Evolutionary conservation across 345 rosid genomes (phyloP), one percentile per base, ranked within the genome.

Genomic region (Hevea brasiliensis): DNA sequence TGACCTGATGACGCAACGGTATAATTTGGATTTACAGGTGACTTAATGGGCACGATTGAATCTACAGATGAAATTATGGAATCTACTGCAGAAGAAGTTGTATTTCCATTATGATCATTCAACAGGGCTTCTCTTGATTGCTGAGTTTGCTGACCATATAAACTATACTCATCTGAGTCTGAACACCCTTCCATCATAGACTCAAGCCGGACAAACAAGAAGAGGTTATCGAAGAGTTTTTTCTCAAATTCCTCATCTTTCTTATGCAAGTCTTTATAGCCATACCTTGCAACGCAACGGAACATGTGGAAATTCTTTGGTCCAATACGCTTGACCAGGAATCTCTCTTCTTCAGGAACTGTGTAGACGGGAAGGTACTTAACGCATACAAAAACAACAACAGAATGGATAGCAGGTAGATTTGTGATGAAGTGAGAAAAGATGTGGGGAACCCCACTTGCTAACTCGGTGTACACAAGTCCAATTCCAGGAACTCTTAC

Each of bases 351-450:
- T 53, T 71, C 76, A 10, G 76, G 76, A 8, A 77, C 80, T 18
- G 71, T 77, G 63, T 72, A 71, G 55, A 77, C 76, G 7, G 80
- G 80, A 24, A 77, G 80, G 29, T 72, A 65, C 67, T 77, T 77
- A 24, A 77, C 72, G 7, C 76, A 77, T 29, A 72, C 80, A 53
- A 77, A 66, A n/a, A 77, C 76, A 13, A 77, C 72, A 41, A 77
- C 80, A 6, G 80, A 77, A 67, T 77, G 80, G 41, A 77, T 77
- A 56, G 80, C 75, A 4, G 80, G 80, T 8, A 77, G 68, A 53
- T 77, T 77, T 21, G 75, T 72, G 68, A 77, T 77, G 68, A 77
- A 77, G 45, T 77, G 80, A 14, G 75, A 65, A 18, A 77, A 77
- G 47, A 77, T 77, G 40, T 51, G 76, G 18, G 80, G 80, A 24